A percentile compares a stretch with the other conserved stretches of the same genome.
phyloP scores from a whole-genome alignment of 139 green algal species.

The Chlamydomonas asymmetrica region DNA sequence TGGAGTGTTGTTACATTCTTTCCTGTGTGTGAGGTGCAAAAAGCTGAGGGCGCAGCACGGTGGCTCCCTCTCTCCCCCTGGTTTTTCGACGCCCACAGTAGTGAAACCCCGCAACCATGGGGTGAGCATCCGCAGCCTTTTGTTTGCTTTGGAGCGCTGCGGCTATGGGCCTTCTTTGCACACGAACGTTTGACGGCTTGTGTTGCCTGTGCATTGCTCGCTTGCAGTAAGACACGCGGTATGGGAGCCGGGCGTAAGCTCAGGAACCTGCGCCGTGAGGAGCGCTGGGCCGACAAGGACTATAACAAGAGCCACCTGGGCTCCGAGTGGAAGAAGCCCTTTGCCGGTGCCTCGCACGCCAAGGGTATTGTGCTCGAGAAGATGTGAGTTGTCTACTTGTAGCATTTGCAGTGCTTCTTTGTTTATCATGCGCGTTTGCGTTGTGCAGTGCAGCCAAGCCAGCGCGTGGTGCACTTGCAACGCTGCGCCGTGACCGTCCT shows the following conservation, averaged over 20 bases:
- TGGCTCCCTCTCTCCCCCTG: too few relatives aligned
- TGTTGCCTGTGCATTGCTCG: not conserved
- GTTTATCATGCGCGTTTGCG: conserved; percentile 15
- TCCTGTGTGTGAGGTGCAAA: too few relatives aligned
- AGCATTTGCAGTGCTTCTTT: not conserved
- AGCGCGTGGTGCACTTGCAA: not conserved
- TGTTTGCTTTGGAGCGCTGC: not conserved
- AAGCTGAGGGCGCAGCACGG: too few relatives aligned
- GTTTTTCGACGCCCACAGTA: too few relatives aligned
- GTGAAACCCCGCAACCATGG: too few relatives aligned
- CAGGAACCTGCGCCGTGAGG: conserved; percentile 83
- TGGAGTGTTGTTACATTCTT: too few relatives aligned
- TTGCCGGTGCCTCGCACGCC: conserved; percentile 96
- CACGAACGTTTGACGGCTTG: too few relatives aligned
- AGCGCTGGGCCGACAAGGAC: conserved; percentile 95
- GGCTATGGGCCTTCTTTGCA: not conserved
- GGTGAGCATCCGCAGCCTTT: too few relatives aligned
- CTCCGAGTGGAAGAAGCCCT: conserved; percentile 99
- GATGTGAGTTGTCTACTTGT: conserved; percentile 74
- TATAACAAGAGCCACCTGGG: conserved; percentile 99
- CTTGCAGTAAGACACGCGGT: conserved; percentile 96
- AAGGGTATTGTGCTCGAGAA: conserved; percentile 99
- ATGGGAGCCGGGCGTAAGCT: conserved; percentile 99
- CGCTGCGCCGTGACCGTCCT: too few relatives aligned
- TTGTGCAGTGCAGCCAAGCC: not conserved